Base-by-base conservation (phyloP, 2,329 filamentous ascomycete genomes). In the Exophiala phaeomuriformis region DNA sequence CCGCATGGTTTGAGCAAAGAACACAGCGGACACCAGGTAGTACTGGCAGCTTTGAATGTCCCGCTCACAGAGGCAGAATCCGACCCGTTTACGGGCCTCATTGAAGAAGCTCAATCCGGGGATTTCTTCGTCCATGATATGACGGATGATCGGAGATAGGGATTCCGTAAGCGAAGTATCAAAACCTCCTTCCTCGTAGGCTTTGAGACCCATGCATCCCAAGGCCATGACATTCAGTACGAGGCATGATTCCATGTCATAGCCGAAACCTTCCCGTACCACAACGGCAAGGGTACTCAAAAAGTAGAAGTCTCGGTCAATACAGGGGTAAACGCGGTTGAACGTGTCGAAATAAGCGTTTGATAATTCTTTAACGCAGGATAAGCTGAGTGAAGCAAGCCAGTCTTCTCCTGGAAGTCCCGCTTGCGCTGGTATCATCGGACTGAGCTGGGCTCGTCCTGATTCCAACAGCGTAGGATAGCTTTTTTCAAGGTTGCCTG, bases 301-400 rank as follows among this genome's bases (percentile, higher is more conserved):
- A 59, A 75, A 75, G 62, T 77, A 79, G 51, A 76, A 72, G 12
- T 71, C 71, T 52, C 76, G 75, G 57, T 80, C 77, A 48, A 80
- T 71, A 27, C 78, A 71, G 0, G 77, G 77, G 10, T 73, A 77
- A 30, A 71, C 76, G 0, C 75, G 75, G 59, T 79, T 76, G 58
- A 79, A 79, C 0, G 77, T 75, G n/a, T 72, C 68, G 61, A 79
- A 79, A 55, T 77, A 79, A 0, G 74, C 74, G 64, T 78, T 74
- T 5, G 74, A 72, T n/a, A 80, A 67, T 0, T 75, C 75, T 56
- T 75, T 77, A 50, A 79, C 69, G 39, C 75, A 70, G 0, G 74
- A 70, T 32, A 78, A 63, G 5, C 74, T 73, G 2, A 79, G 67
- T 2, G 66, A 65, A 43, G 75, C 71, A 33, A 79, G 62, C 76